phyloP scores from a whole-genome alignment of 2,329 filamentous ascomycete genomes.

The Massarina eburnea region DNA sequence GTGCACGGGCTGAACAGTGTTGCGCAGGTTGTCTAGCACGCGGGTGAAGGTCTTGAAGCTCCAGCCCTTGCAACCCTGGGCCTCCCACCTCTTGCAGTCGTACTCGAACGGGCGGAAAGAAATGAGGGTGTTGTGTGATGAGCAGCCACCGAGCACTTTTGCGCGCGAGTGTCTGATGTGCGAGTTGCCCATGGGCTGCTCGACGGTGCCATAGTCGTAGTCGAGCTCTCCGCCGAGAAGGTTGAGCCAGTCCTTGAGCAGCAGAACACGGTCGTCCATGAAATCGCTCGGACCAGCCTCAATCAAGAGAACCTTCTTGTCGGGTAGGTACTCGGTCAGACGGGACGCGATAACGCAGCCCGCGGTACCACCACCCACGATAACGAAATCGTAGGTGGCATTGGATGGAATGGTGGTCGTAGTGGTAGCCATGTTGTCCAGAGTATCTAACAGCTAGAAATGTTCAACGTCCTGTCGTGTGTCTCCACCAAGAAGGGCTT shows the following conservation, averaged over 20 bases:
- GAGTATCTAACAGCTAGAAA: not conserved
- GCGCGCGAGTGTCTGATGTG: conserved; percentile 89
- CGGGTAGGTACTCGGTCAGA: conserved; percentile 78
- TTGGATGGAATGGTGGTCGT: conserved; percentile 67
- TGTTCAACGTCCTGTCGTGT: conserved; percentile 4
- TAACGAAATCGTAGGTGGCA: conserved; percentile 76
- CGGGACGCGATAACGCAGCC: conserved; percentile 82
- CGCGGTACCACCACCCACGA: conserved; percentile 83
- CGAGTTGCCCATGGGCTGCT: conserved; percentile 90
- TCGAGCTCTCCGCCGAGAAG: conserved; percentile 83
- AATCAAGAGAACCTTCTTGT: conserved; percentile 79
- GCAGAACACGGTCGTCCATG: conserved; percentile 82
- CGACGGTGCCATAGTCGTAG: conserved; percentile 86
- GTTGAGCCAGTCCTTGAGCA: conserved; percentile 83
- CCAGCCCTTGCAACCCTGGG: conserved; percentile 81
- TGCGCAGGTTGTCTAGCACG: conserved; percentile 79
- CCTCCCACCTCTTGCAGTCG: conserved; percentile 82
- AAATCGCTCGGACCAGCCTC: conserved; percentile 89
- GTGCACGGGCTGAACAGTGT: conserved; percentile 89
- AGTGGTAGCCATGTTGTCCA: conserved; percentile 48
- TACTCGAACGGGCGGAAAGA: conserved; percentile 90
- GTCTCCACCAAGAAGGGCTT: not conserved
- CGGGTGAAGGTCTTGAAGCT: conserved; percentile 82
- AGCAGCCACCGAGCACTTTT: conserved; percentile 90
- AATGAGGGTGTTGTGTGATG: conserved; percentile 91